phyloP scores from a whole-genome alignment of 1,284 basidiomycete genomes.

The Leccinum angustisporum region DNA sequence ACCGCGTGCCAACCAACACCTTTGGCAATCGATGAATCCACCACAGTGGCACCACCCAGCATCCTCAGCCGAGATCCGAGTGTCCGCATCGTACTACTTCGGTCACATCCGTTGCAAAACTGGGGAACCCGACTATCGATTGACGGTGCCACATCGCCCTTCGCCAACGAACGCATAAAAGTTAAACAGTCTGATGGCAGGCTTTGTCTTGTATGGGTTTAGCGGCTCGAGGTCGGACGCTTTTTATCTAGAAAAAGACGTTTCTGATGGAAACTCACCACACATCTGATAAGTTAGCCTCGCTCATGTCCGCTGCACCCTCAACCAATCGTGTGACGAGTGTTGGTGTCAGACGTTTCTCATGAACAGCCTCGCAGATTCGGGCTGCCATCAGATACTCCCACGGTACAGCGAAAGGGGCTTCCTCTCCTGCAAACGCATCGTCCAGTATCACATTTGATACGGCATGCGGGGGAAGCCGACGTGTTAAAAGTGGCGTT shows the following conservation, averaged over 20 bases:
- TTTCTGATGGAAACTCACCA: conserved; percentile 18
- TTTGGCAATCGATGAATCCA: conserved; percentile 16
- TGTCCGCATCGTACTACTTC: conserved; percentile 13
- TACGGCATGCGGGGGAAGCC: conserved; percentile 31
- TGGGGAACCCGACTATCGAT: neutral
- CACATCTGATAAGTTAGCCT: conserved; percentile 7
- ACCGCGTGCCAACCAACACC: neutral
- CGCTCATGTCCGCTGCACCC: conserved; percentile 1
- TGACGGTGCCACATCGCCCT: conserved; percentile 3
- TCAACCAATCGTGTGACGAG: conserved; percentile 18
- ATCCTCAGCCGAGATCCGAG: conserved; percentile 17
- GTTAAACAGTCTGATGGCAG: conserved; percentile 18
- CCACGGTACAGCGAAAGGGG: conserved; percentile 21
- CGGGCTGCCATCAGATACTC: conserved; percentile 19
- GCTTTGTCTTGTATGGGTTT: conserved; percentile 9
- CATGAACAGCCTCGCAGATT: conserved; percentile 16
- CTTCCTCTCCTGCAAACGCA: conserved; percentile 19
- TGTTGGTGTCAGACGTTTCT: conserved; percentile 9
- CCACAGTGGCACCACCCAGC: no score
- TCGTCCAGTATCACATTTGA: conserved; percentile 25
- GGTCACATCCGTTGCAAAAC: conserved; percentile 11
- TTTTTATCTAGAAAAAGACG: neutral
- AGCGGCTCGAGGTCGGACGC: conserved; percentile 9
- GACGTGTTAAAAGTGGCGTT: conserved; percentile 7
- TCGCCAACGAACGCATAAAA: conserved; percentile 9